Evolutionary conservation across 805 yeast genomes (phyloP).

Genomic region (Starmerella floris): DNA sequence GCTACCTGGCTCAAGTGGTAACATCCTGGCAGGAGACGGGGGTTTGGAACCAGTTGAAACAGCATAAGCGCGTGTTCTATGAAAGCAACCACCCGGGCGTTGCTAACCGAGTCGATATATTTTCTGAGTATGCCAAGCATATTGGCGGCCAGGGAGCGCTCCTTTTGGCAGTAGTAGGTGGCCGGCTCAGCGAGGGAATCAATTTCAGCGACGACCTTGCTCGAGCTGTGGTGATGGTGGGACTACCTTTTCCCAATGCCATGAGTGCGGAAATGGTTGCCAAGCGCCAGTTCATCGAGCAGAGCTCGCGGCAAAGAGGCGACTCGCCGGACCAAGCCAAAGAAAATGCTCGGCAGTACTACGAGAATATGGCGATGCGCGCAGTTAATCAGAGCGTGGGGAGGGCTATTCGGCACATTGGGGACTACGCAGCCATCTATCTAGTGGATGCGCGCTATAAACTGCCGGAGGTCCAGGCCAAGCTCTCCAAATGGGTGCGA

Average conservation of each 20-base stretch:
- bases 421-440: slow-evolving; percentile 66
- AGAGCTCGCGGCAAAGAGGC: slow-evolving; percentile 36
- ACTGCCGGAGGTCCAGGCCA: slow-evolving; percentile 35
- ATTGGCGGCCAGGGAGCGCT: slow-evolving; percentile 44
- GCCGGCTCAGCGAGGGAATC: slow-evolving; percentile 84
- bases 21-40: slow-evolving; percentile 37
- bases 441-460: slow-evolving; percentile 55
- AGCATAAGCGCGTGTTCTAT: slow-evolving; percentile 32
- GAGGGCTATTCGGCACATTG: slow-evolving; percentile 70
- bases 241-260: slow-evolving; percentile 79
- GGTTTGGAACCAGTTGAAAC: slow-evolving; percentile 23
- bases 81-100: slow-evolving; percentile 42
- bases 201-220: slow-evolving; percentile 83
- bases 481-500: slow-evolving; percentile 64
- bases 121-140: slow-evolving; percentile 39
- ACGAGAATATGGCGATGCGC: slow-evolving; percentile 78
- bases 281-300: slow-evolving; percentile 50
- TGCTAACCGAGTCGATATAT: slow-evolving; percentile 22
- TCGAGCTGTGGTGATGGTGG: slow-evolving; percentile 72
- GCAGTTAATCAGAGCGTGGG: slow-evolving; percentile 90
- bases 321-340: slow-evolving; percentile 29
- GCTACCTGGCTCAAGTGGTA: slow-evolving; percentile 44
- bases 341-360: slow-evolving; percentile 42
- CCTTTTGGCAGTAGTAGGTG: slow-evolving; percentile 79
- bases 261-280: slow-evolving; percentile 71